Conservation (phyloP, 176 grass and related monocot species). For the Phoenix roebelenii region DNA sequence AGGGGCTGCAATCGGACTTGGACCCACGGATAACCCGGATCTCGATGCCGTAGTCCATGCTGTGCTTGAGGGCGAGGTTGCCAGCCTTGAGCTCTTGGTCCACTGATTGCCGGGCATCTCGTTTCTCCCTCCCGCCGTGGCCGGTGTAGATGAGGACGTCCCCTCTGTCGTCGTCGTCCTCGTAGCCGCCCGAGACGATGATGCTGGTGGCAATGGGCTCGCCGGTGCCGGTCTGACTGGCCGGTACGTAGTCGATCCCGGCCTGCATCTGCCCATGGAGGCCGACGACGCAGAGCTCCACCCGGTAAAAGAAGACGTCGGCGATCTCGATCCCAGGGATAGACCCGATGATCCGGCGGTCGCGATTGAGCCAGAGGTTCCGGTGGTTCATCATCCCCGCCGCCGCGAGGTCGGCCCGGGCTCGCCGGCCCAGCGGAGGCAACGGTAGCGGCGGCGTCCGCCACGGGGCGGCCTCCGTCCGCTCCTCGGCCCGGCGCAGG, state of each 20-base stretch:
- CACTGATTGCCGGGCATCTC: slow-evolving; percentile 32
- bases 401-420: slow-evolving; percentile 50
- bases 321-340: slow-evolving; percentile 64
- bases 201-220: slow-evolving; percentile 80
- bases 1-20: slow-evolving; percentile 26
- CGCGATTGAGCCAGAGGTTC: slow-evolving; percentile 46
- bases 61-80: slow-evolving; percentile 80
- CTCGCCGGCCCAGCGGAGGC: slow-evolving; percentile 2
- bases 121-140: slow-evolving; percentile 62
- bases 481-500: slow-evolving; percentile 11
- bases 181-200: slow-evolving; percentile 77
- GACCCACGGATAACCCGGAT: slow-evolving; percentile 63
- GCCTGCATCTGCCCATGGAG: slow-evolving; percentile 68
- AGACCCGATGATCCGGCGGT: slow-evolving; percentile 45
- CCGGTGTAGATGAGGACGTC: slow-evolving; percentile 78
- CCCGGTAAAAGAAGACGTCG: slow-evolving; percentile 84
- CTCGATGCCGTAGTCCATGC: slow-evolving; percentile 63
- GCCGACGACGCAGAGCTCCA: slow-evolving; percentile 70
- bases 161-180: slow-evolving; percentile 75
- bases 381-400: slow-evolving; percentile 36
- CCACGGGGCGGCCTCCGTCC: neutral
- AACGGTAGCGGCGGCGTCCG: too few relatives aligned
- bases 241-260: slow-evolving; percentile 61
- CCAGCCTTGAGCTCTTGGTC: slow-evolving; percentile 66
- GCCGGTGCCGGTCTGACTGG: slow-evolving; percentile 34